Evolutionary conservation across 768 basidiomycete genomes (phyloP).

Genomic region (Agaricus subrufescens): DNA sequence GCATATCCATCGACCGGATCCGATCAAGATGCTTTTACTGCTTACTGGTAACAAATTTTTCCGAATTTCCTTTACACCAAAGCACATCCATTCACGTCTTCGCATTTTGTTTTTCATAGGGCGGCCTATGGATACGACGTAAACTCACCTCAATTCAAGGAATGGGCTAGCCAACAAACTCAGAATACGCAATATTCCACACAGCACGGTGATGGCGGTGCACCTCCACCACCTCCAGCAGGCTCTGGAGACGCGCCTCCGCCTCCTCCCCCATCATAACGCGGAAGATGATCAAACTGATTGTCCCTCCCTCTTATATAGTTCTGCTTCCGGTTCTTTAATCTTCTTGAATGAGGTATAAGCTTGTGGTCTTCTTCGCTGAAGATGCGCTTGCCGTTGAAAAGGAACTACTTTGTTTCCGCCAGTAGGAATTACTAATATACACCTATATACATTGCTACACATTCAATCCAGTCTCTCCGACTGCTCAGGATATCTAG

Average conservation of each 20-base stretch:
- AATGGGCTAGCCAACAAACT: slow-evolving; percentile 63
- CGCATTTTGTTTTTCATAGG: slow-evolving; percentile 29
- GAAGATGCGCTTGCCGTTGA: no score
- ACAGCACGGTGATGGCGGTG: slow-evolving; percentile 17
- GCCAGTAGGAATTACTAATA: not conserved
- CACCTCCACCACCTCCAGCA: not conserved
- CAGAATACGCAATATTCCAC: slow-evolving; percentile 66
- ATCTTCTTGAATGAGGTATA: not conserved
- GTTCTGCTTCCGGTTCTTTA: not conserved
- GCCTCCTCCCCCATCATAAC: slow-evolving; percentile 4
- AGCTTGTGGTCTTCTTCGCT: no score
- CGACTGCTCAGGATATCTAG: slow-evolving; percentile 55
- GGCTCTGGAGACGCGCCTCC: slow-evolving; percentile 1
- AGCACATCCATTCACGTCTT: not conserved
- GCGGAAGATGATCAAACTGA: not conserved
- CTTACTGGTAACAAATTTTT: slow-evolving; percentile 40
- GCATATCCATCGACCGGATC: slow-evolving; percentile 26
- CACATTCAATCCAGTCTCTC: slow-evolving; percentile 19
- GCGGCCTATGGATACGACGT: slow-evolving; percentile 77
- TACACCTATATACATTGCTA: not conserved
- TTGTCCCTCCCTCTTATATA: not conserved
- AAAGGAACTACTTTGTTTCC: not conserved
- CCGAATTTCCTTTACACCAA: slow-evolving; percentile 1
- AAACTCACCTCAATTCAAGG: slow-evolving; percentile 69
- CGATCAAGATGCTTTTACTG: slow-evolving; percentile 38